These are phyloP conservation scores for Lactifluus echinatus DNA, from an alignment of 768 basidiomycete species.

Conservation along the genomic window DNA sequence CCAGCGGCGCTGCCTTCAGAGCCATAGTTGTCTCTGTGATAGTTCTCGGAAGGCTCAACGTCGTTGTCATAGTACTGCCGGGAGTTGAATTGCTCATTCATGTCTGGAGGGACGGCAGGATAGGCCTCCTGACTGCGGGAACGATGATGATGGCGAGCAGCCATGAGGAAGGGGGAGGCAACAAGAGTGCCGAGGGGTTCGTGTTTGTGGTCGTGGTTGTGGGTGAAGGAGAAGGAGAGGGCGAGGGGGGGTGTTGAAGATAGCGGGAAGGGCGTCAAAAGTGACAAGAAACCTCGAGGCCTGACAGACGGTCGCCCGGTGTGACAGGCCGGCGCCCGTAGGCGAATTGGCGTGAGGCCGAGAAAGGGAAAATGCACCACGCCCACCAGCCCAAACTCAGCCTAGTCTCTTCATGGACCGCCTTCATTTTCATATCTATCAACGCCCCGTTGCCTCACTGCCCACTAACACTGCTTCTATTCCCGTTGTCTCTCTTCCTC, in stretches of 20 bases:
- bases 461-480: too few species aligned
- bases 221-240: background rate
- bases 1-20: conserved; percentile 64
- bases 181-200: background rate
- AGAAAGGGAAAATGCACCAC: background rate
- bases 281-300: background rate
- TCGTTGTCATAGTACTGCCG: conserved; percentile 62
- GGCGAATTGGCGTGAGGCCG: too few species aligned
- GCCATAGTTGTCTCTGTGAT: conserved; percentile 55
- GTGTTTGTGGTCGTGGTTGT: conserved; percentile 10
- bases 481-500: too few species aligned
- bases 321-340: background rate
- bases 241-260: background rate
- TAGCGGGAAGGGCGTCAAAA: background rate
- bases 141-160: conserved; percentile 52
- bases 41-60: conserved; percentile 57
- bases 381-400: background rate
- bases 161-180: conserved; percentile 22
- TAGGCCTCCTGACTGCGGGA: conserved; percentile 52
- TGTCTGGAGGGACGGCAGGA: conserved; percentile 51
- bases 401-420: too few species aligned
- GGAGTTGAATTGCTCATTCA: conserved; percentile 54
- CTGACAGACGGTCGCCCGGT: background rate
- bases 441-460: too few species aligned
- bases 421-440: too few species aligned